Evolutionary conservation across 140 eudicot species (phyloP), one percentile per base, ranked within the genome.

Genomic region (Stevia rebaudiana): DNA sequence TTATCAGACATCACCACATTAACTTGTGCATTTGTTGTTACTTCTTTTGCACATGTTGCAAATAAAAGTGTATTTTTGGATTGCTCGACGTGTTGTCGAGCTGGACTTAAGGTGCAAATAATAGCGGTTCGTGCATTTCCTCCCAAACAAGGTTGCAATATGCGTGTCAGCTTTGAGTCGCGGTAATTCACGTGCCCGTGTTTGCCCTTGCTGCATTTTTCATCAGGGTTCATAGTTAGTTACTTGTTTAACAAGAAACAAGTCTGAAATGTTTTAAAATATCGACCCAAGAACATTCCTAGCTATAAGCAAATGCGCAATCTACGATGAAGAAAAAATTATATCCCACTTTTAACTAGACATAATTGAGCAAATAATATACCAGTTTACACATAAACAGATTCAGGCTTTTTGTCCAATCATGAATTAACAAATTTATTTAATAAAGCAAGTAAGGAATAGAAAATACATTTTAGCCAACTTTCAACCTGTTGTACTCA

Each of bases 1-100:
- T 92, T 92, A 77, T 92, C 99, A 28, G 99, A 92, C 99, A 88
- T 88, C 61, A 92, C 99, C 3, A 92, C 99, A 63, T 92, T 92
- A 78, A 92, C 99, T 72, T 88, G 89, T 19, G 99, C 99, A 81
- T 92, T 92, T 63, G 96, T 92, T 1, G 84, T 79, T 37, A 92
- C 99, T 81, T 92, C 96, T 61, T 88, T 92, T 25, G 99, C 99
- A 74, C 99, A 92, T 47, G 87, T 78, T 31, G 99, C 99, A 76
- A 92, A 92, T 67, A 92, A 65, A 64, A 92, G 95, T 1, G 99
- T 88, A 63, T 86, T 92, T 61, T 89, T 85, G 3, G 99, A 88
- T 79, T 92, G 99, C 70, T 92, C 99, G 30, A 92, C 88, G 49
- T 92, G 95, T 80, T 84, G 84, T 47, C 95, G 84, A 23, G 99